These are phyloP conservation scores for Quercus suber DNA, from an alignment of 306 rosid species.

Conservation along the genomic window DNA sequence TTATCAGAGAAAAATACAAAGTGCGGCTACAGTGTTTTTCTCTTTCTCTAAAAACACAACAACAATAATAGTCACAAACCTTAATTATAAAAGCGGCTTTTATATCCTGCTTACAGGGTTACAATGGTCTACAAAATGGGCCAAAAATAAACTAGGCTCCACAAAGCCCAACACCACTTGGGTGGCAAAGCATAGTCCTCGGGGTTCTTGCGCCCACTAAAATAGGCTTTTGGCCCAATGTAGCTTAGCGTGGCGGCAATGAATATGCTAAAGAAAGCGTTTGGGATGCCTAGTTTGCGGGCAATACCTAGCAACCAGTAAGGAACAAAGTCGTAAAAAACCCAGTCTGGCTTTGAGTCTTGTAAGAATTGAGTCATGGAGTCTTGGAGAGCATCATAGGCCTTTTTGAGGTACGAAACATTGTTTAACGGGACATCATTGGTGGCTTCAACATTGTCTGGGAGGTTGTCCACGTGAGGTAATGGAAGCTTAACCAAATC, in stretches of 20 bases:
- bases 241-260: neutral
- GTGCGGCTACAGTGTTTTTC: no score
- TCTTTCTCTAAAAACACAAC: no score
- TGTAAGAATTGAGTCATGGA: slow-evolving; percentile 26
- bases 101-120: no score
- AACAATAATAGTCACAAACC: no score
- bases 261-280: slow-evolving; percentile 38
- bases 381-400: slow-evolving; percentile 42
- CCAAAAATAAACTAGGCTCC: no score
- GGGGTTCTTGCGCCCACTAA: neutral
- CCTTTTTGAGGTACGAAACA: slow-evolving; percentile 38
- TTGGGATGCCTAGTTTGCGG: slow-evolving; percentile 4
- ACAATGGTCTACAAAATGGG: no score
- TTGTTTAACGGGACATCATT: slow-evolving; percentile 37
- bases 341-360: slow-evolving; percentile 44
- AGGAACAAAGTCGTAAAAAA: slow-evolving; percentile 43
- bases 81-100: no score
- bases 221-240: neutral
- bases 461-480: slow-evolving; percentile 32
- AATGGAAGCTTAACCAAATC: slow-evolving; percentile 39
- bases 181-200: slow-evolving; percentile 20
- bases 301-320: slow-evolving; percentile 22
- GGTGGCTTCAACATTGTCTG: slow-evolving; percentile 44
- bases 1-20: no score
- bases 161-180: slow-evolving; percentile 4